Conservation (phyloP, 352 stramenopile species). For the Pythium plurisporium region DNA sequence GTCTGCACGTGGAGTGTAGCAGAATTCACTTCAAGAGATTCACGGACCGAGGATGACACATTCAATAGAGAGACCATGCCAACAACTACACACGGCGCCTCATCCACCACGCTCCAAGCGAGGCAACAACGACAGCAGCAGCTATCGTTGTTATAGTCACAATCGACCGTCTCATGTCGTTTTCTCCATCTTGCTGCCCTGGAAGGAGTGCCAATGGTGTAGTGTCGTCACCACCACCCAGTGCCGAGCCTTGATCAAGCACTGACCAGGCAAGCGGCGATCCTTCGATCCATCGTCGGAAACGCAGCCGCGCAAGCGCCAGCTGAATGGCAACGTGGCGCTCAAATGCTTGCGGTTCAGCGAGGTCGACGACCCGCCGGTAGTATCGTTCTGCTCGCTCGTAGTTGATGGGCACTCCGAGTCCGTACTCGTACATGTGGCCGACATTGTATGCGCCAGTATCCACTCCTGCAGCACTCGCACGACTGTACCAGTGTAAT, state of each 20-base stretch:
- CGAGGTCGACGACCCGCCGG: slow-evolving; percentile 44
- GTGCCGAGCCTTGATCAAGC: not conserved
- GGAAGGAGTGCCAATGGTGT: not conserved
- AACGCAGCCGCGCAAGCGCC: slow-evolving; percentile 8
- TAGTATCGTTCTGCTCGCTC: slow-evolving; percentile 64
- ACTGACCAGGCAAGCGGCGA: not conserved
- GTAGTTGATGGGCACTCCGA: slow-evolving; percentile 43
- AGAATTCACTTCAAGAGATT: no score
- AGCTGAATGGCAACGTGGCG: slow-evolving; percentile 13
- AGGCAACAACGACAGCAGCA: not conserved
- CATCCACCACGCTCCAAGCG: not conserved
- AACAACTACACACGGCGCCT: not conserved
- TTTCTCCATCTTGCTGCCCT: not conserved
- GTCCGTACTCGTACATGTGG: slow-evolving; percentile 66
- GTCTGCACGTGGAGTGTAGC: no score
- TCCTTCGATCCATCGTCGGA: not conserved
- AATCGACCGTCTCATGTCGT: not conserved
- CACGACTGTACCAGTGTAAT: slow-evolving; percentile 65
- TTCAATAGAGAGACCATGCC: no score
- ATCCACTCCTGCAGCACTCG: slow-evolving; percentile 52
- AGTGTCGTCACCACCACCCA: not conserved
- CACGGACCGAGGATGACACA: no score
- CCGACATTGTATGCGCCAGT: slow-evolving; percentile 70
- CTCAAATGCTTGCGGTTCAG: slow-evolving; percentile 15
- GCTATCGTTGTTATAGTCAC: not conserved